Base-by-base conservation (phyloP, 352 stramenopile genomes). In the Globisporangium emineosum region DNA sequence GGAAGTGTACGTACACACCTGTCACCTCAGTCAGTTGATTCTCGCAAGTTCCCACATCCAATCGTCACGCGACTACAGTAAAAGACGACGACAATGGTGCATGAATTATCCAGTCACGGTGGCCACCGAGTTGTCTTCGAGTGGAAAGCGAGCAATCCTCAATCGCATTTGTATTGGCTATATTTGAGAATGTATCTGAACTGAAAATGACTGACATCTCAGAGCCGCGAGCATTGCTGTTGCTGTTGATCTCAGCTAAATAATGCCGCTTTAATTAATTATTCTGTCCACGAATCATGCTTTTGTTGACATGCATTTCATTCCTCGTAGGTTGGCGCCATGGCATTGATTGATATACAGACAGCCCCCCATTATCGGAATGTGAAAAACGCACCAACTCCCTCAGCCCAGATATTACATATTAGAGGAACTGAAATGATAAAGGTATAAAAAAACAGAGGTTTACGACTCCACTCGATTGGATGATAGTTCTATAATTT, bases 381-480 rank as follows among this genome's bases (percentile, higher is more conserved):
- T 53, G 47, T n/a, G 21, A 51, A 30, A 51, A 51, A 51, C 45
- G n/a, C 45, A 51, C 10, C 27, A 51, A 30, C n/a, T 53, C 23
- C 47, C 47, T 53, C 47, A 53, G 47, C 47, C 47, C 47, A 53
- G 21, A 53, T 5, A 33, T 53, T 53, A 53, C 1, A 15, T 53
- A 53, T 19, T 53, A 53, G 47, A 53, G 12, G 6, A 53, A n/a
- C 9, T 53, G 23, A 53, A 53, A 53, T 53, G 47, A 53, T 53
- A 53, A 53, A 53, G 23, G 47, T 53, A 53, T 53, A 33, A 53
- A 53, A 17, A 53, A 53, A 13, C n/a, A 53, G 47, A 53, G 47
- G 47, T 33, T 53, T 30, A 19, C 9, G 45, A 51, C 3, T 51
- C 9, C 9, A 51, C 45, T 51, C 45, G 45, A 51, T 51, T 51